Percentiles rank a stretch among this genome's conserved stretches.
These are phyloP conservation scores for Leishmania mexicana DNA, from an alignment of 208 protist genomes.

Conservation along the genomic window DNA sequence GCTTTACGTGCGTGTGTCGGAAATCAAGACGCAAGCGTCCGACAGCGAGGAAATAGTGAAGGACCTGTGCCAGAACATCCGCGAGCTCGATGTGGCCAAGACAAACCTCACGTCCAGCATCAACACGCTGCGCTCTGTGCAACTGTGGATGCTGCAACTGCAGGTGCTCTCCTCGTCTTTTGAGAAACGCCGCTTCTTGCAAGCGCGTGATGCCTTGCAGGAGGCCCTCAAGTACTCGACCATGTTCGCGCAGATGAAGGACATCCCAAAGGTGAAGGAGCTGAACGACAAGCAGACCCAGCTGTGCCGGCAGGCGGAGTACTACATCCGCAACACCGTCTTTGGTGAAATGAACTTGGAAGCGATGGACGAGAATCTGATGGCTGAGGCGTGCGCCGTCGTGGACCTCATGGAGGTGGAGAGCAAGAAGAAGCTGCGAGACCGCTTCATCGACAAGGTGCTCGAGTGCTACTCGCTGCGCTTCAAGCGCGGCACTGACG, in stretches of 20 bases:
- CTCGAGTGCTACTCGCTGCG: conserved; percentile 83
- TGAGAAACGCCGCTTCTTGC: conserved; percentile 74
- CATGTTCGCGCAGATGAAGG: conserved; percentile 79
- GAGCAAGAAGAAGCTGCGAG: conserved; percentile 73
- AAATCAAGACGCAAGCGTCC: conserved; percentile 92
- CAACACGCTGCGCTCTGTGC: conserved; percentile 91
- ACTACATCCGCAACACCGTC: conserved; percentile 83
- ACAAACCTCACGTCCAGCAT: conserved; percentile 93
- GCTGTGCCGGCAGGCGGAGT: conserved; percentile 78
- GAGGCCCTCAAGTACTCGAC: conserved; percentile 84
- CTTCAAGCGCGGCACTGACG: conserved; percentile 88
- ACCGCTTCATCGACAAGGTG: conserved; percentile 87
- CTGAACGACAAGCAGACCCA: conserved; percentile 84
- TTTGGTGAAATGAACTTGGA: conserved; percentile 79
- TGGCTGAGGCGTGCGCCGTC: conserved; percentile 87
- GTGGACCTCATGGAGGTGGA: conserved; percentile 88
- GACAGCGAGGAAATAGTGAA: conserved; percentile 94
- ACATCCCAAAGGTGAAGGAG: conserved; percentile 90
- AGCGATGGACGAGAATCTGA: conserved; percentile 66
- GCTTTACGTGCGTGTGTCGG: conserved; percentile 87
- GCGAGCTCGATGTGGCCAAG: conserved; percentile 95
- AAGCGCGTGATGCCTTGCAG: conserved; percentile 83
- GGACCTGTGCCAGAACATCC: conserved; percentile 94
- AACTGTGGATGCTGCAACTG: conserved; percentile 92
- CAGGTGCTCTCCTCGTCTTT: conserved; percentile 85